Evolutionary conservation across 768 basidiomycete species (phyloP), one percentile per base, ranked within the genome.

Genomic region (Boletus reticulatus): DNA sequence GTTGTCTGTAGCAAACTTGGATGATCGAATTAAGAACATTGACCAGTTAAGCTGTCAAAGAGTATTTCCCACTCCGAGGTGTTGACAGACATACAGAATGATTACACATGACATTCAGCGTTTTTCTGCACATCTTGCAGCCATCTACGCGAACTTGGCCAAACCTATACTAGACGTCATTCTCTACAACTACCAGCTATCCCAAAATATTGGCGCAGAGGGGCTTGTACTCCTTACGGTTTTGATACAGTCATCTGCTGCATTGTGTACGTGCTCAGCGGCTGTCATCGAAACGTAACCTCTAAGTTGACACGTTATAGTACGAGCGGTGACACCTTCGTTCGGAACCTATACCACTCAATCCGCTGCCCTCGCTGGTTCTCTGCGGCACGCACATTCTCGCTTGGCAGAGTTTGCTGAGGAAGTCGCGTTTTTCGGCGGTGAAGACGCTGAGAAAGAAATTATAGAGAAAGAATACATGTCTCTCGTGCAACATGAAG

Each of bases 91-190:
- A 29, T 8, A 2, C 64, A 94, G 89, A 76, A 94, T 94, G 88
- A 91, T 97, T 50, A 96, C 94, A 3, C 87, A 95, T 55, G 96
- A 98, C 70, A 94, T 98, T 46, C 92, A 95, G 68, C 88, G 88
- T 50, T 98, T 97, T 73, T 92, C 92, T 14, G 82, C 81, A 6
- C 88, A 92, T 66, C 81, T 98, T 7, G 94, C 96, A 13, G 92
- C 92, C 17, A 94, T 98, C 36, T 98, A 98, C 71, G 83, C 86
- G 16, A 98, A 98, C 69, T 74, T 98, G 38, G 94, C 94, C 27
- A 98, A 98, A 73, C 96, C 96, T 8, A 78, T 89, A 16, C 80
- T 97, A 37, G 96, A 98, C 64, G 89, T 91, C 45, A 92, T 96
- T 44, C 75, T 98, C 12, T 98, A 98, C 75, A 98, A 98, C 72